Base-by-base conservation (phyloP, 331 rosid species). In the Cydonia oblonga region DNA sequence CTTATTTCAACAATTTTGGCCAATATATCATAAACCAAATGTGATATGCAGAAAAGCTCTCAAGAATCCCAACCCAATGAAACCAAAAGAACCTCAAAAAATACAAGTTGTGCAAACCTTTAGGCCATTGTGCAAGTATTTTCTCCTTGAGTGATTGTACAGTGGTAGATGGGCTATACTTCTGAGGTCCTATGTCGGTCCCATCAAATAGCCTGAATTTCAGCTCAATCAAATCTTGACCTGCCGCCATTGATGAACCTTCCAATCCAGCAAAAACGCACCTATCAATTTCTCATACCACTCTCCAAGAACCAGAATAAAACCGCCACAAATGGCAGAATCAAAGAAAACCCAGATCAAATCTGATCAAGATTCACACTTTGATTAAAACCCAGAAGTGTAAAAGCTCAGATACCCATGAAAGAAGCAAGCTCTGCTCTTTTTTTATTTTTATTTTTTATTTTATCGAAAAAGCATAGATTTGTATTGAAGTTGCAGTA, bases 171-270 rank as follows among this genome's bases (percentile, higher is more conserved):
- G 84, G 75, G 69, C 82, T 80, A 53, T 80, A 80, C 75, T 73
- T 83, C 66, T 53, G 78, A 11, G 87, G 87, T 23, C 87, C 87
- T 22, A 83, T 80, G 46, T 83, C 87, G 25, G 78, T 73, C 64
- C 87, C 84, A 80, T 83, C 87, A 11, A 74, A 63, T 49, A 83
- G 84, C 79, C 87, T 83, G 68, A 83, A 80, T 73, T 76, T 83
- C 66, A 83, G 72, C 51, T 83, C 84, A 64, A 83, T 74, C 63
- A 80, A 80, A 80, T 83, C 84, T 76, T 80, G 84, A 30, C 65
- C 65, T 26, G 42, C 64, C 23, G 81, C 87, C 87, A 83, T 83
- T 59, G 71, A 73, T 59, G 53, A 54, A 71, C 24, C 38, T 54
- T 57, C 46, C 65, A 32, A 68, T 64, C 46, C 65, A 25, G 72